Evolutionary conservation across 1,139 yeast species (phyloP), one percentile per base, ranked within the genome.

Genomic region (Pichia sp.): DNA sequence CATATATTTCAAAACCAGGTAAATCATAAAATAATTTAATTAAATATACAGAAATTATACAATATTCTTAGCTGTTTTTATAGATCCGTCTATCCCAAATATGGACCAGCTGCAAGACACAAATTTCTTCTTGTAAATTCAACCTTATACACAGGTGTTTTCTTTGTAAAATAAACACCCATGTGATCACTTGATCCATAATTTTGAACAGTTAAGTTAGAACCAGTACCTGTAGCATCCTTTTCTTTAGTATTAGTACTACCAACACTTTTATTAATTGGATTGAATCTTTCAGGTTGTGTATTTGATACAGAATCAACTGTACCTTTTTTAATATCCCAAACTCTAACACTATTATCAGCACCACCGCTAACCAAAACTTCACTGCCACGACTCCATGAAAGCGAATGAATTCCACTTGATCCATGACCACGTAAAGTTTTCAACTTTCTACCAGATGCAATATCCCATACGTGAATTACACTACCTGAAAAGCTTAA

Each of bases 71-170:
- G n/a, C n/a, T n/a, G n/a, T n/a, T n/a, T 18, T 32, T 32, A 9
- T 32, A 13, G 16, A 32, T 32, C 11, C 11, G 18, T 11, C 25
- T 26, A 58, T 5, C 55, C 57, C 46, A 46, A 64, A 57, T 83
- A 87, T 4, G 94, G 94, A 43, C 98, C 97, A 15, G 90, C 97
- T 1, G 97, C 96, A 35, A 92, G 73, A 59, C 96, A 90, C 56
- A 94, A 69, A 66, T 94, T 94, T 53, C 96, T 74, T 62, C 95
- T 76, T 1, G 97, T 90, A 64, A 90, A 92, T 60, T 85, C 89
- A 30, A 94, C 96, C 60, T 86, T 88, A 68, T 85, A 92, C 24
- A 92, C 94, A 2, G 97, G 96, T 0, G 97, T 88, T 67, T 84
- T 84, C 67, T 89, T 92, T 1, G 99, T 90, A 67, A 86, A 87